phyloP scores from a whole-genome alignment of 2,329 filamentous ascomycete genomes.

The Ophiostoma angusticollis region DNA sequence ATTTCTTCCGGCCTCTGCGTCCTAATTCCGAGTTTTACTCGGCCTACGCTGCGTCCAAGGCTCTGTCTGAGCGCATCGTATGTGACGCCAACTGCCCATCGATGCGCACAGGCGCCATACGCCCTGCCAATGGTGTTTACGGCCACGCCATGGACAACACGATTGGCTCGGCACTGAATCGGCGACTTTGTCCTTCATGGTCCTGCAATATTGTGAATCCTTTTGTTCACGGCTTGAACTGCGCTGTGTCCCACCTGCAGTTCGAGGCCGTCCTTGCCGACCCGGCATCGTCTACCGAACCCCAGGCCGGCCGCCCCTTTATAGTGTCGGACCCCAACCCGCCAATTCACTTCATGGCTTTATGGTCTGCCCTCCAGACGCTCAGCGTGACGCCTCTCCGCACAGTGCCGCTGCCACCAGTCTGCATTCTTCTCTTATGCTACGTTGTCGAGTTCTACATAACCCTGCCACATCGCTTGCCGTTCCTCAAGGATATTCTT shows the following conservation, averaged over 20 bases:
- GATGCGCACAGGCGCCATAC: slow-evolving; percentile 38
- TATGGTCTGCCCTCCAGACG: slow-evolving; percentile 23
- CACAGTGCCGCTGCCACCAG: slow-evolving; percentile 20
- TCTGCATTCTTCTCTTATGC: slow-evolving; percentile 24
- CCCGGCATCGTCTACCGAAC: slow-evolving; percentile 14
- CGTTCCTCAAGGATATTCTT: slow-evolving; percentile 18
- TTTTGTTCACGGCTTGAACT: slow-evolving; percentile 30
- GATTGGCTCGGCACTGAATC: slow-evolving; percentile 28
- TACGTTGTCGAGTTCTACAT: slow-evolving; percentile 26
- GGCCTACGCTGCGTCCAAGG: slow-evolving; percentile 35
- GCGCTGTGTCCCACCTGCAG: slow-evolving; percentile 28
- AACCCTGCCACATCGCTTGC: slow-evolving; percentile 19
- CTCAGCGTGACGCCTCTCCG: slow-evolving; percentile 25
- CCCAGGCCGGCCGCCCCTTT: slow-evolving; percentile 27
- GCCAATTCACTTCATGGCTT: slow-evolving; percentile 25
- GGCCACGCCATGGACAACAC: slow-evolving; percentile 36
- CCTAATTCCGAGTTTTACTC: slow-evolving; percentile 28
- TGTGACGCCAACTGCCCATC: slow-evolving; percentile 20
- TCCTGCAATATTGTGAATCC: slow-evolving; percentile 25
- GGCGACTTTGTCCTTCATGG: slow-evolving; percentile 29
- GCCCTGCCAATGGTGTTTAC: slow-evolving; percentile 40
- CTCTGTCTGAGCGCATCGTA: slow-evolving; percentile 31
- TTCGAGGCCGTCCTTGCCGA: slow-evolving; percentile 26
- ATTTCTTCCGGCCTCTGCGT: slow-evolving; percentile 25
- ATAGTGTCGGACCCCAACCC: slow-evolving; percentile 30